Base-by-base conservation (phyloP, 257 asterid genomes). In the Parsonsia alboflavescens region DNA sequence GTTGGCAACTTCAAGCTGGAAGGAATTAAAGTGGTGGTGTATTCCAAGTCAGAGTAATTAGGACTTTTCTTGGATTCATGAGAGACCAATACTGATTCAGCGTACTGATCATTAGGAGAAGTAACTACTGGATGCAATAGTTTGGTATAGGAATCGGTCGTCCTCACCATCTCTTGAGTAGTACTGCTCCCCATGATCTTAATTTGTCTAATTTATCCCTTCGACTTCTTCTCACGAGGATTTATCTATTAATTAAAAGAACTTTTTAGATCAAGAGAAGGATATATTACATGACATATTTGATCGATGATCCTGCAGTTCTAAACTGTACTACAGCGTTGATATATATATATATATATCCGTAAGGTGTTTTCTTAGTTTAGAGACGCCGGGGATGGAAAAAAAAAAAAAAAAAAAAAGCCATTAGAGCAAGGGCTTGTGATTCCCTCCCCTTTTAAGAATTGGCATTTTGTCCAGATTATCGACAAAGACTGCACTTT, bases 131-230 rank as follows among this genome's bases (percentile, higher is more conserved):
- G 79, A 10, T 75, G 82, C 28, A 59, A 82, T 17, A 82, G 80
- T 72, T 82, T 84, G 48, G 76, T 79, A 77, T 58, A 79, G 9
- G 83, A 81, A 58, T 46, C 72, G 12, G 74, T 68, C 17, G 74
- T 68, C 17, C 76, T 82, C 10, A 78, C 78, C 77, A 84, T 78
- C 69, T 80, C 89, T n/a, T n/a, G n/a, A 70, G 73, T 79, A 41
- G 78, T 84, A 53, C 79, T 26, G 61, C 76, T 81, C 17, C 83
- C 85, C 83, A 81, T 78, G 4, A 52, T 52, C 9, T 52, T n/a
- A n/a, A n/a, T n/a, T n/a, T 78, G 46, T 42, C 46, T 42, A n/a
- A n/a, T n/a, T 42, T 42, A 7, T 42, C 46, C 46, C 5, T 42
- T 33, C 39, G 39, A 33, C 39, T 33, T 33, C 41, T n/a, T n/a